Evolutionary conservation across 1,139 yeast genomes (phyloP), one percentile per base, ranked within the genome.

Genomic region (Geotrichum reessii): DNA sequence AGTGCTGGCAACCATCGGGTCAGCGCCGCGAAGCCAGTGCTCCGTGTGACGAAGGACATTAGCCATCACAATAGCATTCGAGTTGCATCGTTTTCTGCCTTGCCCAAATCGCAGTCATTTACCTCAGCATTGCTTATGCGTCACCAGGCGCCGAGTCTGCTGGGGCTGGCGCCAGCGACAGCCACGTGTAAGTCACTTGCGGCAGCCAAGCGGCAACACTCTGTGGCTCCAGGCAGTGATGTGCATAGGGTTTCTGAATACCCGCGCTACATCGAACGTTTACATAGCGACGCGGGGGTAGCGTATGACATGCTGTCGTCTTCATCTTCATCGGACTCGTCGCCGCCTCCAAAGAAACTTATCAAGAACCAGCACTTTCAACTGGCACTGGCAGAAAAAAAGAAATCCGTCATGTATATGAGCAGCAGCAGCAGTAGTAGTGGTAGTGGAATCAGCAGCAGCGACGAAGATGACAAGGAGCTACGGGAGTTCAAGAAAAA

Each of bases 31-130:
- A 37, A 37, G 42, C 42, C 42, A 8, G 42, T 37, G n/a, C 42
- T 14, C 42, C 42, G 42, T 6, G 42, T n/a, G 7, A 37, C 42
- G 4, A 14, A n/a, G 17, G 42, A 37, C 42, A 37, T 17, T 6
- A 37, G 6, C 17, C 42, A 37, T 19, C 42, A 37, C 17, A 37
- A 14, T n/a, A 37, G 42, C 42, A 37, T 37, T 19, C 42, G 42
- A 14, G 42, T 37, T 5, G 56, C 51, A 1, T n/a, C 51, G 19
- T 53, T 53, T 21, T 47, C 56, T 6, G 56, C 51, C 6, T 40
- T 57, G 40, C 59, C 59, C 52, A 57, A 57, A 17, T 57, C 59
- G 12, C 19, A 48, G n/a, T 57, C 56, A 25, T 57, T 57, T 31
- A 49, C 50, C 14, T 57, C 59, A 11, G 59, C 59, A 11, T 24